Evolutionary conservation across 768 basidiomycete species (phyloP), one percentile per base, ranked within the genome.

Genomic region (Tylopilus felleus): DNA sequence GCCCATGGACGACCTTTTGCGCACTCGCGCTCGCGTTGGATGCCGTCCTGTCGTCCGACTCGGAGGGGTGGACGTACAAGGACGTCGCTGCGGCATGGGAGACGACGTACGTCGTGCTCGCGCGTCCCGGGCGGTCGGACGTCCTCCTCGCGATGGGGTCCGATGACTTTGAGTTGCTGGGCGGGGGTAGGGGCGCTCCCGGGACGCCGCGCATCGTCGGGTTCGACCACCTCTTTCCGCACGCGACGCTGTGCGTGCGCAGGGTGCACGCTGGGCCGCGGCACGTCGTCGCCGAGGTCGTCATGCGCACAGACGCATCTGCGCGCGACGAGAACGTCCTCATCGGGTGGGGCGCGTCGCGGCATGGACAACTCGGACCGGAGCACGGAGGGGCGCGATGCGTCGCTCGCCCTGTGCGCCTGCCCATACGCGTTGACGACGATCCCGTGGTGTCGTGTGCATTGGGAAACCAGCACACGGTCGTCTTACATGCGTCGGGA

Each of bases 101-200:
- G 69, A 91, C 92, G 8, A 84, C 84, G 48, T 92, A 87, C 61
- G 70, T 91, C 42, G 85, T 84, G 3, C 71, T 92, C 14, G 77
- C 80, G 12, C 64, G 61, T 47, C 59, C 66, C 16, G 74, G 66
- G 7, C 63, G 64, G 23, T 64, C 69, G 44, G 88, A 86, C 59
- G 64, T 81, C 4, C 58, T 95, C 27, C 62, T 96, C 22, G 83
- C 93, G 2, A 85, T 94, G 78, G 95, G 95, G 1, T 79, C 84
- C 2, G 79, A 95, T 70, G 93, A 93, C 65, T 93, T 85, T 62
- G 93, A 91, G 3, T 85, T 88, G 65, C 76, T 93, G 42, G 93
- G 92, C 1, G 63, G 86, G 80, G 6, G 56, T 53, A 1, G 56
- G 60, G 1, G 51, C 56, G 38, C 42, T 35, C 8, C 33, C 45